Evolutionary conservation across 169 alveolate species (phyloP).

Genomic region (Cryptosporidium viatorum): DNA sequence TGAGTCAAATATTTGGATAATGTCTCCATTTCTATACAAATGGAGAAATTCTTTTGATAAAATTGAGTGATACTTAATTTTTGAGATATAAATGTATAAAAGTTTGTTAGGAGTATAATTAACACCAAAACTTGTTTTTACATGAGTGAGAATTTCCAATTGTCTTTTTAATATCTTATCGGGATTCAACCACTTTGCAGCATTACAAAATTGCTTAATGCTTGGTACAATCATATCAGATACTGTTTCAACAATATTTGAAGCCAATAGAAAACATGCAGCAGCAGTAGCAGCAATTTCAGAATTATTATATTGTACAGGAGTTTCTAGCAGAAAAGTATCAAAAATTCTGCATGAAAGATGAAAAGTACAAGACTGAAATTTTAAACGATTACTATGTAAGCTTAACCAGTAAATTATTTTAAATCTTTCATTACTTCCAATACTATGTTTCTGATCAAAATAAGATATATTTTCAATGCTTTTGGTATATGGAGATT

Average conservation of each 20-base stretch:
- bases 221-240: conserved; percentile 69
- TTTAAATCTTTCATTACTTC: conserved; percentile 39
- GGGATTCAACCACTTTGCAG: conserved; percentile 61
- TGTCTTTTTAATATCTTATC: conserved; percentile 29
- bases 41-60: conserved; percentile 18
- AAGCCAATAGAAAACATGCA: conserved; percentile 61
- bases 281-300: conserved; percentile 44
- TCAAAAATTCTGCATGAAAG: conserved; percentile 59
- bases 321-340: background rate
- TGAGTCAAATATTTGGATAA: conserved; percentile 5
- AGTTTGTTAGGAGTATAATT: conserved; percentile 32
- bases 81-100: conserved; percentile 28
- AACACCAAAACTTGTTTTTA: conserved; percentile 19
- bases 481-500: background rate
- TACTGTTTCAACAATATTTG: conserved; percentile 37
- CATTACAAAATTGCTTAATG: conserved; percentile 58
- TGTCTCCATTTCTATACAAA: background rate
- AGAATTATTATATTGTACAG: background rate
- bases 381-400: conserved; percentile 29
- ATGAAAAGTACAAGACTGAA: conserved; percentile 72
- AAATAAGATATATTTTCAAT: background rate
- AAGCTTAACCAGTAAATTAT: conserved; percentile 49
- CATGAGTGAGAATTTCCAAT: conserved; percentile 27
- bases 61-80: conserved; percentile 26
- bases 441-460: conserved; percentile 32